These are phyloP conservation scores for Mortierella sp. DNA, from an alignment of 371 early-diverging fungal species.

Conservation along the genomic window DNA sequence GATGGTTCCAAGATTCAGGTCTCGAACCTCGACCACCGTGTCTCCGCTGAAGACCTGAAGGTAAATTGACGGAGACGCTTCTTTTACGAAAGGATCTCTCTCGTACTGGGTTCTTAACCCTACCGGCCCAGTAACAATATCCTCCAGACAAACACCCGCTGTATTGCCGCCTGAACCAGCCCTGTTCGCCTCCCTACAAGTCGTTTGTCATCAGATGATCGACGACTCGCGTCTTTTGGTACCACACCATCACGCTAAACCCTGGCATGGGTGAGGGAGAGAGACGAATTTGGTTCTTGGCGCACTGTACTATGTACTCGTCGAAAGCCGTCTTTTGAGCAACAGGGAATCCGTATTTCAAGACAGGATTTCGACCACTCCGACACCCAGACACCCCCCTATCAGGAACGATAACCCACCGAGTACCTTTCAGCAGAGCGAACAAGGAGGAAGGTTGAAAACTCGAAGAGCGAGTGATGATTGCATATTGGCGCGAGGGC, in stretches of 20 bases:
- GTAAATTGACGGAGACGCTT: slow-evolving; percentile 60
- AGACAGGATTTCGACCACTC: background rate
- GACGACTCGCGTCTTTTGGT: slow-evolving; percentile 8
- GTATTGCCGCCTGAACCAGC: background rate
- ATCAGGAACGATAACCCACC: background rate
- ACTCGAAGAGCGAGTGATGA: background rate
- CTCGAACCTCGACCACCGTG: slow-evolving; percentile 79
- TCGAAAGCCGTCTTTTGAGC: background rate
- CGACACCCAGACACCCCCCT: background rate
- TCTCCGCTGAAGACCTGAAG: slow-evolving; percentile 77
- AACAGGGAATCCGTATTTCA: background rate
- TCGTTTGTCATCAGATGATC: slow-evolving; percentile 11
- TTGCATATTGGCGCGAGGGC: background rate
- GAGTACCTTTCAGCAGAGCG: background rate
- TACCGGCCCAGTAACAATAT: background rate
- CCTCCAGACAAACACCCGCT: background rate
- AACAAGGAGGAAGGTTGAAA: slow-evolving; percentile 3
- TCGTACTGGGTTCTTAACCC: slow-evolving; percentile 13
- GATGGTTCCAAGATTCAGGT: slow-evolving; percentile 76
- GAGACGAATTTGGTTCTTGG: background rate
- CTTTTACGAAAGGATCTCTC: slow-evolving; percentile 14
- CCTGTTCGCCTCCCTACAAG: slow-evolving; percentile 5
- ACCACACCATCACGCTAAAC: background rate
- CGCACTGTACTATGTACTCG: background rate
- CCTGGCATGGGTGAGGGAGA: background rate